A percentile compares a stretch with the other conserved stretches of the same genome.
These are phyloP conservation scores for Elaeis oleifera DNA, from an alignment of 202 grass and related monocot genomes.

Conservation along the genomic window DNA sequence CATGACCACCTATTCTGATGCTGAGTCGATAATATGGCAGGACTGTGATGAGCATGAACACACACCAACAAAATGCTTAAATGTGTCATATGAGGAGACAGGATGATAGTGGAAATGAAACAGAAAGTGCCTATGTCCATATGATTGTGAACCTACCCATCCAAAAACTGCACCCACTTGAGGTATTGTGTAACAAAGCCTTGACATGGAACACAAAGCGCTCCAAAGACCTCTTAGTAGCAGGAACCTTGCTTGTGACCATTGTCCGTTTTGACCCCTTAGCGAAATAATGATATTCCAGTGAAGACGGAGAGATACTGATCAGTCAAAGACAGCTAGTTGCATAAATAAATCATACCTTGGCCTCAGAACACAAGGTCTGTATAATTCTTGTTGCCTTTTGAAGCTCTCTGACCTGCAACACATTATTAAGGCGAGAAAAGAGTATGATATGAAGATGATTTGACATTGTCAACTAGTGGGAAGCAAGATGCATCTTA, in stretches of 20 bases:
- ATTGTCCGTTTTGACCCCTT: slow-evolving; percentile 68
- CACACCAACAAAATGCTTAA: not conserved
- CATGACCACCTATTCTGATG: too few relatives aligned
- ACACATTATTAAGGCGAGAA: slow-evolving; percentile 17
- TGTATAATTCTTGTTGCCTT: slow-evolving; percentile 84
- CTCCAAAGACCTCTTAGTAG: slow-evolving; percentile 69
- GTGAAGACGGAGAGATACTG: slow-evolving; percentile 4
- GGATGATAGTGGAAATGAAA: too few relatives aligned
- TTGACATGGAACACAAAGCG: slow-evolving; percentile 78
- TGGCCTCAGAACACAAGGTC: slow-evolving; percentile 79
- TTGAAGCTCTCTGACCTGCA: slow-evolving; percentile 65
- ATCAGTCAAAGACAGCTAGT: not conserved
- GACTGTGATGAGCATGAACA: too few relatives aligned
- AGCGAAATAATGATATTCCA: slow-evolving; percentile 8
- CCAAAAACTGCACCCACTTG: slow-evolving; percentile 36
- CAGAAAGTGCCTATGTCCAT: too few relatives aligned
- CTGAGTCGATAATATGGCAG: too few relatives aligned
- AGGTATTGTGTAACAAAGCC: slow-evolving; percentile 60
- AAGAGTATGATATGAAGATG: slow-evolving; percentile 1
- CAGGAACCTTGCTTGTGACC: slow-evolving; percentile 86
- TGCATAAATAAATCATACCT: slow-evolving; percentile 30
- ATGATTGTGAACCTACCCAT: slow-evolving; percentile 32
- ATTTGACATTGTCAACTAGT: slow-evolving; percentile 4
- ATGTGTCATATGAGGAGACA: not conserved
- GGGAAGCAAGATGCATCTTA: slow-evolving; percentile 33